These are phyloP conservation scores for Pseudocercospora fijiensis DNA, from an alignment of 2,329 filamentous ascomycete species.

Conservation along the genomic window DNA sequence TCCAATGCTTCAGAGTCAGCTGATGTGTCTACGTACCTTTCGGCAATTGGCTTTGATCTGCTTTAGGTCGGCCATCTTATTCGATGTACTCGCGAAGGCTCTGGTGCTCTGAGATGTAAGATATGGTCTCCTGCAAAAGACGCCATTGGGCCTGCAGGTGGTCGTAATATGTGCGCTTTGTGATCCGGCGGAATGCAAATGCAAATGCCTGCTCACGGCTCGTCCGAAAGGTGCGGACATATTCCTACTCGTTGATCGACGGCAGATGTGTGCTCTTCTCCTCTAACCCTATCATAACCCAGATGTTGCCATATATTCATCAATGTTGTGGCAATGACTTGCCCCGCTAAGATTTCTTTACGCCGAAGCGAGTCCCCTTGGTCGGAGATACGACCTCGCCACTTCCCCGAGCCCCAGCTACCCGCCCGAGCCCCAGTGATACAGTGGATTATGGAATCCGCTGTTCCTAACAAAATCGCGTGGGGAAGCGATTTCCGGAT, in stretches of 20 bases:
- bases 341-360: conserved; percentile 1
- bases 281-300: no score
- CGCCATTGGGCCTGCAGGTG: not conserved
- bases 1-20: not conserved
- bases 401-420: no score
- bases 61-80: conserved; percentile 24
- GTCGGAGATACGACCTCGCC: conserved; percentile 5
- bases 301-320: not conserved
- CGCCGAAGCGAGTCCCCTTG: not conserved
- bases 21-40: conserved; percentile 40
- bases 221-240: conserved; percentile 18
- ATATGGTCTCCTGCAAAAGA: not conserved
- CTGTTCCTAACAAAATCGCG: no score
- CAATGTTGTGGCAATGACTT: not conserved
- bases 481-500: no score
- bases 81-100: conserved; percentile 19
- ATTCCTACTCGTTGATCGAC: not conserved
- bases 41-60: conserved; percentile 48
- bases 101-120: not conserved
- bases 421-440: no score
- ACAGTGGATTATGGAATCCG: no score
- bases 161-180: conserved; percentile 3
- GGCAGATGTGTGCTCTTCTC: not conserved
- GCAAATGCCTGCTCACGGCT: conserved; percentile 12
- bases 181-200: conserved; percentile 17